Base-by-base conservation (phyloP, 2,329 filamentous ascomycete species). In the Ploettnerulaceae sp. region DNA sequence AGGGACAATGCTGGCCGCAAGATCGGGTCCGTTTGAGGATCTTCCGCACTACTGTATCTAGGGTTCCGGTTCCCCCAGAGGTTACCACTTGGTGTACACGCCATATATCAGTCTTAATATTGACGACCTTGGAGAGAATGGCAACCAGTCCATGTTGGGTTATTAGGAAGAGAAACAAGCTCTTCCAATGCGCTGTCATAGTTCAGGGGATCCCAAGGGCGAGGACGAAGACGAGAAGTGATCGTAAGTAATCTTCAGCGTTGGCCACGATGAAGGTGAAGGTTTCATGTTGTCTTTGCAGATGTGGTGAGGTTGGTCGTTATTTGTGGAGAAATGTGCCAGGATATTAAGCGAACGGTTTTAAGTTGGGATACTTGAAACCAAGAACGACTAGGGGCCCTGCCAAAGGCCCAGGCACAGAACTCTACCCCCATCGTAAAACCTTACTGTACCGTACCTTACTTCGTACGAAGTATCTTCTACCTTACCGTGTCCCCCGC, bases 11-110 rank as follows among this genome's bases (percentile, higher is more conserved):
- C 58, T 59, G 54, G 57, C 56, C 42, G 51, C 49, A 56, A 60
- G 56, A 59, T 60, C 53, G 51, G 54, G 49, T 49, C 52, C 54
- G 58, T 61, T 62, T 60, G 58, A 62, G 58, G 59, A 62, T 62
- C 60, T 57, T 51, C 55, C 53, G n/a, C n/a, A n/a, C n/a, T n/a
- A 54, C 51, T 46, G 38, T 41, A 31, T 39, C 55, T 47, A 40
- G 52, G 59, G 49, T 33, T 46, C n/a, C n/a, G n/a, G n/a, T n/a
- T n/a, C n/a, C 55, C 56, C 55, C 56, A 51, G 54, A 55, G 50
- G 50, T 52, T 55, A 51, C 52, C 51, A 54, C 38, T 54, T 48
- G 50, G 45, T 55, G 54, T 58, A 42, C 57, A 51, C 47, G 49
- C 28, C 48, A 56, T 58, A 29, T 61, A 62, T 60, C 58, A 61